Evolutionary conservation across 495 filamentous ascomycete genomes (phyloP), one percentile per base, ranked within the genome.

Genomic region (Viridothelium virens): DNA sequence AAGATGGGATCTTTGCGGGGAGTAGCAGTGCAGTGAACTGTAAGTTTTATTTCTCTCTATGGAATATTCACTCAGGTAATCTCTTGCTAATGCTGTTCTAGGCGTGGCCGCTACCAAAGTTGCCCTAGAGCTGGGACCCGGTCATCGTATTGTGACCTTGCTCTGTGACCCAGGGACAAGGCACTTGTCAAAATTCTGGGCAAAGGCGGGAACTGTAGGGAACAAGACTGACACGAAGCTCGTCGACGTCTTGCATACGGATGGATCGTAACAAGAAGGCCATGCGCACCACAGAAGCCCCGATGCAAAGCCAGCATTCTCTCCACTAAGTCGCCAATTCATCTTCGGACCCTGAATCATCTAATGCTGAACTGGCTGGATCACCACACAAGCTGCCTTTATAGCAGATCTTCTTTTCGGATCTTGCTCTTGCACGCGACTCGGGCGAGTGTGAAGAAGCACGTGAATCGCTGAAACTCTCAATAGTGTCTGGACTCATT

Each of bases 11-110:
- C 44, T 99, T 99, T 72, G 81, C 91, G 39, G 94, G 94, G 9
- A 96, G 92, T 70, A 96, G 91, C 73, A 96, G 88, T 75, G 90
- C 93, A 18, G 93, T 97, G 16, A 99, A 99, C 73, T 97, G 92
- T 86, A 72, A 77, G 85, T 80, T 31, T 46, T 46, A 9, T 33
- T 47, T 59, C 31, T 14, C 31, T 59, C 18, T 33, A 34, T 36
- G 10, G 12, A 12, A 38, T 47, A 6, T 63, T 12, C 46, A n/a
- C 6, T 10, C 12, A 59, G 7, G 48, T 34, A 34, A 14, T 10
- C 12, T 5, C 56, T 9, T 5, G 11, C 59, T 48, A 61, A 34
- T 38, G 6, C 44, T 69, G 61, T 62, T 36, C 37, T 38, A 87
- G 85, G 85, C 72, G 89, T 97, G 65, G 94, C 92, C 4, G 91